These are phyloP conservation scores for Cladorrhinum samala DNA, from an alignment of 495 filamentous ascomycete species.

Conservation along the genomic window DNA sequence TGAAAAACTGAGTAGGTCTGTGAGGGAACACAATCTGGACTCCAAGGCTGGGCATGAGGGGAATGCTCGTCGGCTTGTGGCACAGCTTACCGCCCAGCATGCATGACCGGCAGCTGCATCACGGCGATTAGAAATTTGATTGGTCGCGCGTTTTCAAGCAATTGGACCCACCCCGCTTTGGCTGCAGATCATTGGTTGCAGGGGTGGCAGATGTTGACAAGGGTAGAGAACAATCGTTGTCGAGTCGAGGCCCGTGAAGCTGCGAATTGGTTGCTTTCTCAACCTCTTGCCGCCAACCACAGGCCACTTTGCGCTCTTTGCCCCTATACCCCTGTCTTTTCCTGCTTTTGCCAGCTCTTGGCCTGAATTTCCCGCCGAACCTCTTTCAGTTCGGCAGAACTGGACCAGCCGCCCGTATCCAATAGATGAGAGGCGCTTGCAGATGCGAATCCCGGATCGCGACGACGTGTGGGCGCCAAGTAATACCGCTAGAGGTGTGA, in stretches of 20 bases:
- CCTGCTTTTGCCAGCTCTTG: constrained; percentile 13
- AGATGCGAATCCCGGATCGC: constrained; percentile 23
- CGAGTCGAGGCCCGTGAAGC: constrained; percentile 4
- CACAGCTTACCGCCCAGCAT: constrained; percentile 32
- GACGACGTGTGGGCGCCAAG: constrained; percentile 26
- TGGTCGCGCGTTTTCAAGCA: constrained; percentile 22
- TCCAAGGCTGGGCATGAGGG: constrained; percentile 1
- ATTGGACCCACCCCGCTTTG: neutral
- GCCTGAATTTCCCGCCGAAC: too few species aligned
- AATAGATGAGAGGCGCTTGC: constrained; percentile 24
- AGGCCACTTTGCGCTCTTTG: constrained; percentile 11
- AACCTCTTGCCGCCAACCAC: constrained; percentile 28
- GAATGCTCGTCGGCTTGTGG: constrained; percentile 18
- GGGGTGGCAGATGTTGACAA: constrained; percentile 17
- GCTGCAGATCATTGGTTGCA: constrained; percentile 20
- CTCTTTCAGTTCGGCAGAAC: constrained; percentile 25
- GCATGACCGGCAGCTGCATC: constrained; percentile 32
- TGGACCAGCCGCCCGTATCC: constrained; percentile 21
- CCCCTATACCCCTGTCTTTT: constrained; percentile 5
- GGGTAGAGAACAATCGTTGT: constrained; percentile 10
- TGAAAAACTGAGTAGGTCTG: neutral
- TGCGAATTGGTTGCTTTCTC: constrained; percentile 6
- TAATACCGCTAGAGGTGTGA: neutral
- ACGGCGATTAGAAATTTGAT: constrained; percentile 23
- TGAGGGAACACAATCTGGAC: neutral